Evolutionary conservation across 495 filamentous ascomycete species (phyloP).

Genomic region (Daldinia loculata): DNA sequence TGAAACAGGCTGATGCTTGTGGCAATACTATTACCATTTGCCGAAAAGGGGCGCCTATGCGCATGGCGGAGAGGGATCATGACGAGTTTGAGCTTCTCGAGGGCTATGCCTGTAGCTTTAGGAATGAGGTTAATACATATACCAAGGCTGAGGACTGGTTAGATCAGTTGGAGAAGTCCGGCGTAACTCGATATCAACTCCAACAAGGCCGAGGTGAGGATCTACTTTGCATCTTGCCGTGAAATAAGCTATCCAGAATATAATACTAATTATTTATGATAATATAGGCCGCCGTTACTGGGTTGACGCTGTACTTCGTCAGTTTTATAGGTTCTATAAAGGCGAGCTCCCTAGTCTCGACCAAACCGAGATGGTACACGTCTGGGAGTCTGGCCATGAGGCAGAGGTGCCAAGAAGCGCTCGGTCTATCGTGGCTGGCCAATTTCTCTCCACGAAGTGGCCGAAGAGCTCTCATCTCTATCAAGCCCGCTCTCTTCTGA

Average conservation of each 20-base stretch:
- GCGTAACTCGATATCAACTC: conserved; percentile 17
- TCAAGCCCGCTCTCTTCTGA: not conserved
- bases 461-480: not conserved
- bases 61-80: not conserved
- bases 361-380: conserved; percentile 1
- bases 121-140: not conserved
- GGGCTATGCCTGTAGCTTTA: conserved; percentile 20
- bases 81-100: conserved; percentile 1
- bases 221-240: not conserved
- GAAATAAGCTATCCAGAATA: not conserved
- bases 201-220: conserved; percentile 6
- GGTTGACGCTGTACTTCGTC: conserved; percentile 11
- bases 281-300: conserved; percentile 19
- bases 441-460: conserved; percentile 8
- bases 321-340: conserved; percentile 3
- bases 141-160: conserved; percentile 14
- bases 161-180: conserved; percentile 9
- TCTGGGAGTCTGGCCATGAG: conserved; percentile 4
- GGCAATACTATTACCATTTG: conserved; percentile 22
- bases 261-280: not conserved
- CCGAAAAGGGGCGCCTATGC: not conserved
- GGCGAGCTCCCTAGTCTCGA: conserved; percentile 3
- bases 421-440: not conserved
- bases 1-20: conserved; percentile 5
- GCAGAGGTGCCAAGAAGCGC: not conserved